These are phyloP conservation scores for Margaritispora aquatica DNA, from an alignment of 495 filamentous ascomycete species.

Conservation along the genomic window DNA sequence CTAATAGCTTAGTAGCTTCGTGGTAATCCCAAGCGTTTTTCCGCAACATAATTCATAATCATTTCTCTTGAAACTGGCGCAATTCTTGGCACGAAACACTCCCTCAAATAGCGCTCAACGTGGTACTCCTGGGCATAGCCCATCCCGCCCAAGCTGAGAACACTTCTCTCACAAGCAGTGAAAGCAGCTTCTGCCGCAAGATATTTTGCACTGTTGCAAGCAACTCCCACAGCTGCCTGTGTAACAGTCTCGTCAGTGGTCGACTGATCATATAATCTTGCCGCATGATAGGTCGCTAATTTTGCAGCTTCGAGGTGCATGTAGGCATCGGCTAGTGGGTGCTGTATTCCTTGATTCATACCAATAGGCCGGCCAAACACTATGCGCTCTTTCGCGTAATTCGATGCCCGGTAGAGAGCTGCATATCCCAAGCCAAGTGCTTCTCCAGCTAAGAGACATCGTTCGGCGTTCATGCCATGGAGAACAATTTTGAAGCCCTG, in stretches of 20 bases:
- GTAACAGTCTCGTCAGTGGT: conserved; percentile 47
- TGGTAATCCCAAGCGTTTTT: conserved; percentile 59
- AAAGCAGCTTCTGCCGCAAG: conserved; percentile 75
- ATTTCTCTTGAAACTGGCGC: conserved; percentile 74
- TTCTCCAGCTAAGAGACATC: conserved; percentile 70
- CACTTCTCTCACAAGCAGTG: conserved; percentile 63
- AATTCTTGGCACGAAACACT: conserved; percentile 69
- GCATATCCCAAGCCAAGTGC: conserved; percentile 72
- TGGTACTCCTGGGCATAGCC: conserved; percentile 75
- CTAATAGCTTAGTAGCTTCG: conserved; percentile 35
- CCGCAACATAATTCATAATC: conserved; percentile 74
- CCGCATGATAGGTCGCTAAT: conserved; percentile 70
- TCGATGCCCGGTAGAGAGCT: conserved; percentile 56
- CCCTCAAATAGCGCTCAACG: conserved; percentile 70
- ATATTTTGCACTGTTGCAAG: conserved; percentile 72
- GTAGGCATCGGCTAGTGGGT: conserved; percentile 67
- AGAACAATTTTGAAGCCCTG: conserved; percentile 72
- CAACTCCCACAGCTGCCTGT: conserved; percentile 60
- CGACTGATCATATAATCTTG: conserved; percentile 60
- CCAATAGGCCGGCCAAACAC: conserved; percentile 70
- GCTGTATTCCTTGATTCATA: conserved; percentile 67
- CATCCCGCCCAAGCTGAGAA: conserved; percentile 67
- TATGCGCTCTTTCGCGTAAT: conserved; percentile 60
- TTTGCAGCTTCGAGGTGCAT: conserved; percentile 80
- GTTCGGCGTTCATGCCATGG: conserved; percentile 81